Evolutionary conservation across 352 stramenopile species (phyloP), one percentile per base, ranked within the genome.

Genomic region (Globisporangium rhizosaccharum): DNA sequence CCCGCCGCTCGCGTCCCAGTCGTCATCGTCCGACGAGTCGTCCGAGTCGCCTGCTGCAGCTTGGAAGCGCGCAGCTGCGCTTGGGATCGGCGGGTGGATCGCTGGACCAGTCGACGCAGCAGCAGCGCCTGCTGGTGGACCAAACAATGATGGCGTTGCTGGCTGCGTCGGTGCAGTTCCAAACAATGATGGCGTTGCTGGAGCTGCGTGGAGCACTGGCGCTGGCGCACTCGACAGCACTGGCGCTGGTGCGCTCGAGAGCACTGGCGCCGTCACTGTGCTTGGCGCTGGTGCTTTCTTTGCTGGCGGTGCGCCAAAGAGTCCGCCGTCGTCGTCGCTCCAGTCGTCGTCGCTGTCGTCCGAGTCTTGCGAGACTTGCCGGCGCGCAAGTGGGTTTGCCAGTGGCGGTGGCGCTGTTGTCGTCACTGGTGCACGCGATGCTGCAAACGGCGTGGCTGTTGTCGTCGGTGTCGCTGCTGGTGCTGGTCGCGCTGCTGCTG

Each of bases 1-100:
- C 1, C 81, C 75, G 26, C 80, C 81, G 28, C 75, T 79, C 26
- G 71, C 72, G 52, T 84, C 72, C 79, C 79, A 89, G 55, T 90
- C 80, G 1, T 70, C 75, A 10, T 79, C 71, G 11, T 65, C 74
- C 9, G 71, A 74, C 12, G 72, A 76, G 45, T 86, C 71, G 30
- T 79, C 72, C 0, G 69, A 72, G 36, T 80, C 61, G 1, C 66
- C 74, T 18, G 69, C 75, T 26, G 67, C 75, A 28, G 67, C 46
- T 30, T 28, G 75, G 56, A 87, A 72, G 4, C 73, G 66, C 18
- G 72, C 77, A 28, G 71, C 72, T 42, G 77, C 68, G 57, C 53
- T 87, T 26, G 63, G 70, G 47, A 88, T 80, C 25, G 75, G 77
- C 11, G 77, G 77, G 9, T 73, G 76, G 6, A 75, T 39, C 33